Evolutionary conservation across 345 rosid species (phyloP).

Genomic region (Ailanthus altissimus): DNA sequence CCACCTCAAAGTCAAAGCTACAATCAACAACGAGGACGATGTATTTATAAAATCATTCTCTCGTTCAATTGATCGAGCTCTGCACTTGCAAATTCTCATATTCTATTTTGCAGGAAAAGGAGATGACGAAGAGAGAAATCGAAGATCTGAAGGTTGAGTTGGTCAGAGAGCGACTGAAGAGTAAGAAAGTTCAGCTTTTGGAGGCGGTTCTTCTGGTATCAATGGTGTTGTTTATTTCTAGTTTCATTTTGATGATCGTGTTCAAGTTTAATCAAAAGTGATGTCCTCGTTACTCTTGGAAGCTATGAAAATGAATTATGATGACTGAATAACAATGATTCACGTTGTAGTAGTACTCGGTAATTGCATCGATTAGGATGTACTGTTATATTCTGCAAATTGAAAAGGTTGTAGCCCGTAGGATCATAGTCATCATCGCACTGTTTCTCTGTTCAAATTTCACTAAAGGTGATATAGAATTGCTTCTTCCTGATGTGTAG

Average conservation of each 20-base stretch:
- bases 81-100: neutral
- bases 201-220: constrained; percentile 33
- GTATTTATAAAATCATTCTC: neutral
- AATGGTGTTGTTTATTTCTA: constrained; percentile 13
- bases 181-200: constrained; percentile 28
- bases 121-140: constrained; percentile 24
- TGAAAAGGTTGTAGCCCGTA: no score
- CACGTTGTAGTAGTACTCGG: no score
- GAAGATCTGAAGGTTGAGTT: constrained; percentile 27
- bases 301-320: neutral
- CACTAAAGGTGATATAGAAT: neutral
- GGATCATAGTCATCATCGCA: no score
- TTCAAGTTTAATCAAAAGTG: neutral
- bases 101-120: constrained; percentile 18
- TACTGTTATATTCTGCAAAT: no score
- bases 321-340: neutral
- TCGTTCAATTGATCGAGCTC: neutral
- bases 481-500: no score
- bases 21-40: constrained; percentile 12
- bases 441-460: neutral
- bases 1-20: constrained; percentile 2
- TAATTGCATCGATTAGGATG: no score
- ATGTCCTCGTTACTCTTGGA: neutral
- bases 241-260: constrained; percentile 24
- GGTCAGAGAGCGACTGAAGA: constrained; percentile 33